phyloP scores from a whole-genome alignment of 1,139 yeast species.

The Blastobotrys serpentis region DNA sequence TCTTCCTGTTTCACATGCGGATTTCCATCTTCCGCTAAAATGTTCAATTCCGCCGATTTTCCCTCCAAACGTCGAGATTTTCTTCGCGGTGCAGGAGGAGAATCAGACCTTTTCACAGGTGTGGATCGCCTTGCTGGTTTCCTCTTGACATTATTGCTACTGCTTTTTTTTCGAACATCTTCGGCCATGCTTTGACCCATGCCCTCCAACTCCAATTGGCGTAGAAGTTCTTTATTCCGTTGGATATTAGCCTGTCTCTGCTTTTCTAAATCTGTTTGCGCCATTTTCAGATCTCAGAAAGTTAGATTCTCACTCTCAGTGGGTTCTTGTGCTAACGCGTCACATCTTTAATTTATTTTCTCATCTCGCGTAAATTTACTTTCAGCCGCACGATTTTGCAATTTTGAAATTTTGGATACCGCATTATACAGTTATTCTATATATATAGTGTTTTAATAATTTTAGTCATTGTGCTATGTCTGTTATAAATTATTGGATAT shows the following conservation, averaged over 20 bases:
- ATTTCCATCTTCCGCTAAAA: constrained; percentile 23
- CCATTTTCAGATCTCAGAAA: constrained; percentile 10
- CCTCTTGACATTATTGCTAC: constrained; percentile 10
- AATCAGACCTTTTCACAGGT: constrained; percentile 31
- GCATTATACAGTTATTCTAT: too few species aligned
- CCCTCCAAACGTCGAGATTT: constrained; percentile 40
- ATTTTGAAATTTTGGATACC: too few species aligned
- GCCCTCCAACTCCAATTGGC: constrained; percentile 34
- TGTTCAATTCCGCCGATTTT: constrained; percentile 31
- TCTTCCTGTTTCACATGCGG: constrained; percentile 27
- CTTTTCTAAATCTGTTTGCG: constrained; percentile 25
- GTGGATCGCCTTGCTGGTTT: constrained; percentile 13
- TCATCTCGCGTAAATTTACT: neutral
- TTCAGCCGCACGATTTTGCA: neutral
- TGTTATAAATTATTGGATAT: too few species aligned
- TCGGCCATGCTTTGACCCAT: constrained; percentile 30
- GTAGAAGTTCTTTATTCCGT: constrained; percentile 29
- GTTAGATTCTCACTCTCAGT: too few species aligned
- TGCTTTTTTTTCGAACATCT: constrained; percentile 20
- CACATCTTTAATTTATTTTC: neutral
- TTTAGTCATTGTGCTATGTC: too few species aligned
- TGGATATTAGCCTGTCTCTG: constrained; percentile 32
- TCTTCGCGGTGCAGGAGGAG: constrained; percentile 30
- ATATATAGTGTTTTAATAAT: too few species aligned
- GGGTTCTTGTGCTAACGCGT: neutral